phyloP scores from a whole-genome alignment of 1,284 basidiomycete species.

The Veloboletus limbatus region DNA sequence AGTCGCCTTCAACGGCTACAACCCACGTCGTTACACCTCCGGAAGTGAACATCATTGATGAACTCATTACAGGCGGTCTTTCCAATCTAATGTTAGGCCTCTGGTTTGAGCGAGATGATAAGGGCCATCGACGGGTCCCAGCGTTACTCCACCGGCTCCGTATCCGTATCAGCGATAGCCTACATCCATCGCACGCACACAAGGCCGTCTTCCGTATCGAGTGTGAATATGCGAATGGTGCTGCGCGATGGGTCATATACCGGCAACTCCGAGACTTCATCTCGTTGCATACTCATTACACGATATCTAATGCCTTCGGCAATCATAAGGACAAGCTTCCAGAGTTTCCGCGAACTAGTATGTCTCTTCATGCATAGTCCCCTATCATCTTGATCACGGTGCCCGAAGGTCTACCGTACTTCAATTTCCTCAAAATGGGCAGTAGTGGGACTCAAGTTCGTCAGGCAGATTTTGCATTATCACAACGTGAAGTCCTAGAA shows the following conservation, averaged over 20 bases:
- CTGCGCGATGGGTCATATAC: constrained; percentile 94
- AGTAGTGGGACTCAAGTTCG: constrained; percentile 49
- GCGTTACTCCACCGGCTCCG: constrained; percentile 84
- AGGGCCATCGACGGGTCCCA: constrained; percentile 79
- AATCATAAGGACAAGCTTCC: constrained; percentile 77
- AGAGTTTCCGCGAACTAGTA: constrained; percentile 88
- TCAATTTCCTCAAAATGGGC: constrained; percentile 75
- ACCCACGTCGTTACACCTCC: constrained; percentile 48
- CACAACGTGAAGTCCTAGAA: constrained; percentile 82
- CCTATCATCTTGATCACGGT: not conserved
- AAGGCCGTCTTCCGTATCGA: constrained; percentile 91
- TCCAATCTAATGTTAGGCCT: constrained; percentile 83
- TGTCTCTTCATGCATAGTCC: constrained; percentile 27
- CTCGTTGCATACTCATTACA: constrained; percentile 88
- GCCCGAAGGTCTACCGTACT: constrained; percentile 73
- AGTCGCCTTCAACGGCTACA: constrained; percentile 28
- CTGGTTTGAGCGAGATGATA: constrained; percentile 92
- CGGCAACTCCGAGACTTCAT: constrained; percentile 92
- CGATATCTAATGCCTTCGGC: constrained; percentile 79
- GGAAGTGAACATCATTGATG: constrained; percentile 78
- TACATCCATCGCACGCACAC: constrained; percentile 75
- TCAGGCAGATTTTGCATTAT: constrained; percentile 72
- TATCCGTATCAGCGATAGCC: constrained; percentile 81
- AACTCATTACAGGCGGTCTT: constrained; percentile 79
- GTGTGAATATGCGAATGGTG: constrained; percentile 96